A percentile compares a stretch with the other conserved stretches of the same genome.
These are phyloP conservation scores for Lichtheimia corymbifera DNA, from an alignment of 371 early-diverging fungal genomes.

Conservation along the genomic window DNA sequence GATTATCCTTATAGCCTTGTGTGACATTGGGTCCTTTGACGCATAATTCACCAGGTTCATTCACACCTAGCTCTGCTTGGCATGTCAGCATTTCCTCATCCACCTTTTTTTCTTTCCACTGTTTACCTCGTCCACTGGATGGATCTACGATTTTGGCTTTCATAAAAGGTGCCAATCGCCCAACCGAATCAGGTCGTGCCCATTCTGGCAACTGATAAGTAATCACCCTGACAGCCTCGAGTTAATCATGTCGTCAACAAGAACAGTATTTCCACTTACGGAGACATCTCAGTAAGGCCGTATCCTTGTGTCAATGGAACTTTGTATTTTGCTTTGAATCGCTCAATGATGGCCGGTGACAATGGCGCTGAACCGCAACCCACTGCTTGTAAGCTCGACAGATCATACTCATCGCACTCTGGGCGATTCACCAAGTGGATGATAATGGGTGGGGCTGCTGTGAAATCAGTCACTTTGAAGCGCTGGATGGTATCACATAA, in stretches of 20 bases:
- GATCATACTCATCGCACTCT: slow-evolving; percentile 58
- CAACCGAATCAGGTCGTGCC: slow-evolving; percentile 60
- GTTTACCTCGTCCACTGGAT: slow-evolving; percentile 70
- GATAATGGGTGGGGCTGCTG: slow-evolving; percentile 77
- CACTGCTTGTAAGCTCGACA: slow-evolving; percentile 54
- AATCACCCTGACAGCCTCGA: not conserved
- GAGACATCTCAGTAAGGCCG: slow-evolving; percentile 63
- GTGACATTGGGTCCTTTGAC: slow-evolving; percentile 83
- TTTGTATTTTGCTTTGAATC: slow-evolving; percentile 1
- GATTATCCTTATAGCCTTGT: slow-evolving; percentile 71
- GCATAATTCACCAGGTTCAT: slow-evolving; percentile 69
- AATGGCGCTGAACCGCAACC: slow-evolving; percentile 75
- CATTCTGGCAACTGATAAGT: slow-evolving; percentile 16
- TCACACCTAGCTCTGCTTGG: slow-evolving; percentile 67
- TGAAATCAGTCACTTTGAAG: slow-evolving; percentile 50
- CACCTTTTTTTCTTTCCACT: slow-evolving; percentile 7
- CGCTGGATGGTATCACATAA: slow-evolving; percentile 54
- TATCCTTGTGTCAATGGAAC: slow-evolving; percentile 6
- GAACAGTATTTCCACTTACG: not conserved
- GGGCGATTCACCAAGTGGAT: slow-evolving; percentile 59
- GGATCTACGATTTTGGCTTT: slow-evolving; percentile 43
- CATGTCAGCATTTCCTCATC: too few relatives aligned
- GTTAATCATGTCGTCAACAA: slow-evolving; percentile 23
- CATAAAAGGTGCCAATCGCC: slow-evolving; percentile 65
- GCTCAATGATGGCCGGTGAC: not conserved